Evolutionary conservation across 1,284 basidiomycete species (phyloP), one percentile per base, ranked within the genome.

Genomic region (Boletus semigastroideus): DNA sequence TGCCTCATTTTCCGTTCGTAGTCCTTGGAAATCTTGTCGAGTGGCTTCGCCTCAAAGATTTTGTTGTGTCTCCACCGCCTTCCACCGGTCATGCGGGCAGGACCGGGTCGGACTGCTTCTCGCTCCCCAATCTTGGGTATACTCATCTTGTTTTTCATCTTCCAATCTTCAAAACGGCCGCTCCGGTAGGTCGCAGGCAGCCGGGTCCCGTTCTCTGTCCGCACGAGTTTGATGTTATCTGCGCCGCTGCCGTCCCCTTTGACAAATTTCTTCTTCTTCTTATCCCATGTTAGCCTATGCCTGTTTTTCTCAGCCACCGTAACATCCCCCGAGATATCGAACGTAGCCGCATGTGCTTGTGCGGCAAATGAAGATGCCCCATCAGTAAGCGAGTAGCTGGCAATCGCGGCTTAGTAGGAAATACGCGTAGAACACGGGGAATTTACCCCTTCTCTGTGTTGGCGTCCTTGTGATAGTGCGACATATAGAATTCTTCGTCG

Each of bases 101-200:
- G 70, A 36, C 66, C 59, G 9, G 72, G 60, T 25, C 58, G 63
- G 22, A 66, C 63, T 27, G 66, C 66, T 40, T 79, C 78, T 45
- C 73, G 75, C 67, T 98, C 94, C 14, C 94, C 94, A 11, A 92
- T 80, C 54, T 82, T 83, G 1, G 94, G 94, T 41, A 98, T 69
- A 56, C 76, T 78, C 9, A 84, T 72, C 31, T 82, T 83, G 51
- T 78, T 84, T 72, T 90, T 91, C 56, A 82, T 78, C 70, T 90
- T 92, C 97, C 97, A 99, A 66, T 96, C 93, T 49, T 97, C 92
- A 68, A 92, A 99, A 5, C 92, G 83, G 5, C 97, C 97, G 57
- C 88, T 92, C 51, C 92, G 88, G 74, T 94, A 99, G 8, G 86
- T 87, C 0, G 94, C 94, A 2, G 97, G 97, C n/a, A 99, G 77